Conservation (phyloP, 2,329 filamentous ascomycete species). For the Colletotrichum destructivum region DNA sequence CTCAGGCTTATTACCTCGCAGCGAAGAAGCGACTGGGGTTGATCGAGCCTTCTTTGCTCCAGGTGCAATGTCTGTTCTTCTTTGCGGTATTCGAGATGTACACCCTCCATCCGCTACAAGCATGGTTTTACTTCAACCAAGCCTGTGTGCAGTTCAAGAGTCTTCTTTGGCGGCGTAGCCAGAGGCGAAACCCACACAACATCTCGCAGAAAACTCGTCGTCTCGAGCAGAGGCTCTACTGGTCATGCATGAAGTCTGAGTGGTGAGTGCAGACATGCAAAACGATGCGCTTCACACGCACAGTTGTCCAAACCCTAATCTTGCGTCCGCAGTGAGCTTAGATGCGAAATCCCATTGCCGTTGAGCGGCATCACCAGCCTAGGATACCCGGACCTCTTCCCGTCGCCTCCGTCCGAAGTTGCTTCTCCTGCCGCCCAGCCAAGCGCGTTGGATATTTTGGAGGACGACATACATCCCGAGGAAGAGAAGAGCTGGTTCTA, state of each 20-base stretch:
- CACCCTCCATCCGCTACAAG: conserved; percentile 49
- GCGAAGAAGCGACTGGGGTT: conserved; percentile 51
- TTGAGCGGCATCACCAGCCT: conserved; percentile 42
- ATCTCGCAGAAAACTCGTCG: conserved; percentile 32
- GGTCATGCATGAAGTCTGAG: conserved; percentile 53
- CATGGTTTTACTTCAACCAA: conserved; percentile 51
- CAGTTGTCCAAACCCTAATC: neutral
- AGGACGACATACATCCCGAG: conserved; percentile 43
- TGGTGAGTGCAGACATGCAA: conserved; percentile 41
- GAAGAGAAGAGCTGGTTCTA: conserved; percentile 50
- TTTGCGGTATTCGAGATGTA: conserved; percentile 54
- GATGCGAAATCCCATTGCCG: conserved; percentile 42
- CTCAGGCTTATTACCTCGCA: conserved; percentile 48
- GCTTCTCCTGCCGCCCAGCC: conserved; percentile 17
- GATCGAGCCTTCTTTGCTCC: conserved; percentile 47
- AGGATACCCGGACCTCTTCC: conserved; percentile 50
- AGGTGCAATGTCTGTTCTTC: conserved; percentile 51
- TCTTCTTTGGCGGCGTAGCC: conserved; percentile 35
- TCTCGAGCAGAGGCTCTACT: conserved; percentile 51
- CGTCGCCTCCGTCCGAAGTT: conserved; percentile 47
- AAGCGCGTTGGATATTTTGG: conserved; percentile 8
- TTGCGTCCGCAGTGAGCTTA: conserved; percentile 24
- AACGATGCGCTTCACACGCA: no score
- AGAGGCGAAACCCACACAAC: neutral
- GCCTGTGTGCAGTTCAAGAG: conserved; percentile 48